A percentile compares a stretch with the other conserved stretches of the same genome.
Evolutionary conservation across 2,329 filamentous ascomycete species (phyloP).

Genomic region (Fusarium brevicatenulatum): DNA sequence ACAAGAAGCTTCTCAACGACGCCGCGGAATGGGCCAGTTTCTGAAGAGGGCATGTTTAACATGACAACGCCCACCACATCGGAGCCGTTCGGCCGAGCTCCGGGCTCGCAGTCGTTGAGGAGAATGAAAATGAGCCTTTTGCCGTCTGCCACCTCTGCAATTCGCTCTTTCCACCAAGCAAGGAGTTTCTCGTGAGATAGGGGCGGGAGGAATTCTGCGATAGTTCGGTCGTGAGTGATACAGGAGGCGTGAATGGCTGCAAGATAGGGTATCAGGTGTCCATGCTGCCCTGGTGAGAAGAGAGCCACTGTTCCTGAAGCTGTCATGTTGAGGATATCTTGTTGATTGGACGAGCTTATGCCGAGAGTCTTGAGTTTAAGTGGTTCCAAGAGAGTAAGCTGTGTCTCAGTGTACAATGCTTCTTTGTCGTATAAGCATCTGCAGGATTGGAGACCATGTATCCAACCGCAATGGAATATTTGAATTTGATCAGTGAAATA

Average conservation of each 20-base stretch:
- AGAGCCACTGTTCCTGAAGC: slow-evolving; percentile 51
- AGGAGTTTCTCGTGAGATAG: slow-evolving; percentile 66
- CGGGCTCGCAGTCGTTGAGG: slow-evolving; percentile 50
- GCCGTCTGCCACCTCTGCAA: slow-evolving; percentile 58
- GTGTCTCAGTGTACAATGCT: slow-evolving; percentile 11
- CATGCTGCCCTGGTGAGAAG: slow-evolving; percentile 58
- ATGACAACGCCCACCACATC: slow-evolving; percentile 67
- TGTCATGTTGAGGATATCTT: slow-evolving; percentile 41
- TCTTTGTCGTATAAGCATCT: slow-evolving; percentile 5
- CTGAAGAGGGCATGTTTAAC: slow-evolving; percentile 60
- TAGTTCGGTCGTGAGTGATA: slow-evolving; percentile 66
- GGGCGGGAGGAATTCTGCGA: slow-evolving; percentile 69
- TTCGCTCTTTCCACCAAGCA: slow-evolving; percentile 65
- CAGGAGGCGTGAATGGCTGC: slow-evolving; percentile 68
- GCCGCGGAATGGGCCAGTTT: slow-evolving; percentile 67
- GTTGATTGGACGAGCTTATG: background rate
- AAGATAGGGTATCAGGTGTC: slow-evolving; percentile 65
- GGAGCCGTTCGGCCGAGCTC: slow-evolving; percentile 52
- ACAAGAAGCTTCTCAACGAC: slow-evolving; percentile 68
- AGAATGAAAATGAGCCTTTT: slow-evolving; percentile 64
- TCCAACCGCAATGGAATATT: background rate
- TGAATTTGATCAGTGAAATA: background rate
- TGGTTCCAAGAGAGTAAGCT: background rate
- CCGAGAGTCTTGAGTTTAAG: background rate
- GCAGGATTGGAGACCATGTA: background rate